Conservation (phyloP, 306 rosid genomes). For the Cucurbita pepo region DNA sequence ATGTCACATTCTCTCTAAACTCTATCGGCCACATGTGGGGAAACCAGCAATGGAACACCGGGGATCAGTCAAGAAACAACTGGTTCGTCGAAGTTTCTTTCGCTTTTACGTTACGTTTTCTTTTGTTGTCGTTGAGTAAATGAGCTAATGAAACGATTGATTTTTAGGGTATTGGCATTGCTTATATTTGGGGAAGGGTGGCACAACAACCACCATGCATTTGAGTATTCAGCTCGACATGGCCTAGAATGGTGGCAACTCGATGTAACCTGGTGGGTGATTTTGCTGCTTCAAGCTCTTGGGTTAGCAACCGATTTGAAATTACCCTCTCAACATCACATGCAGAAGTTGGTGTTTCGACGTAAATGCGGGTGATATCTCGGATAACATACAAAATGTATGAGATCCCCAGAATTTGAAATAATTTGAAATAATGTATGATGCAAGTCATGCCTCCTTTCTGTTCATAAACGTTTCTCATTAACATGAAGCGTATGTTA, state of each 20-base stretch:
- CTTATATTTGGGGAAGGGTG: slow-evolving; percentile 62
- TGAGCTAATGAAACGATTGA: neutral
- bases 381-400: too few relatives aligned
- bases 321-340: slow-evolving; percentile 31
- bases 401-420: too few relatives aligned
- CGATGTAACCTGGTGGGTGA: slow-evolving; percentile 43
- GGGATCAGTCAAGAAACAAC: slow-evolving; percentile 71
- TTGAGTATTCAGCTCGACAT: slow-evolving; percentile 53
- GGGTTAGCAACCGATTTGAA: slow-evolving; percentile 48
- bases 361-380: neutral
- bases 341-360: slow-evolving; percentile 8
- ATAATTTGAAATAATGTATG: too few relatives aligned
- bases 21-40: slow-evolving; percentile 95
- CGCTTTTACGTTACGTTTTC: neutral
- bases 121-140: too few relatives aligned
- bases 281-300: slow-evolving; percentile 28
- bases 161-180: slow-evolving; percentile 34
- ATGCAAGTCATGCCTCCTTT: too few relatives aligned
- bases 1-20: slow-evolving; percentile 67
- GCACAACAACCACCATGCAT: slow-evolving; percentile 71
- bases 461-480: too few relatives aligned
- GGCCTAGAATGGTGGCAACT: slow-evolving; percentile 62
- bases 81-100: slow-evolving; percentile 23
- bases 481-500: too few relatives aligned
- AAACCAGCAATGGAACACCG: slow-evolving; percentile 47